Conservation (phyloP, 163 green algal genomes). For the Prototheca cutis region DNA sequence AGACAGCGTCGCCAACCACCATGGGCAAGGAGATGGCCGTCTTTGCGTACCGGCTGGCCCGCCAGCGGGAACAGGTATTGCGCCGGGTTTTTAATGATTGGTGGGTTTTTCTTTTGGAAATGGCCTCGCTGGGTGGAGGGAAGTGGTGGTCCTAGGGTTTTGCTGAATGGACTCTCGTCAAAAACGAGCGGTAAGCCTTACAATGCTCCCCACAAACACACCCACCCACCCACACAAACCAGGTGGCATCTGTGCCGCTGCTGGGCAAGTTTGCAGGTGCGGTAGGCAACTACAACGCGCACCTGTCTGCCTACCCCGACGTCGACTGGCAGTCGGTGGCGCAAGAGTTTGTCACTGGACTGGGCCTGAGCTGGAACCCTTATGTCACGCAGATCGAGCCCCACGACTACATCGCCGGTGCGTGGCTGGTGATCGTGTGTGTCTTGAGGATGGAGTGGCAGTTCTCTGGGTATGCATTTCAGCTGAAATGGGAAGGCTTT, state of each 20-base stretch:
- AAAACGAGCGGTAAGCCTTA: no score
- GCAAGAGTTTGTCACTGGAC: slow-evolving; percentile 52
- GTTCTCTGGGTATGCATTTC: no score
- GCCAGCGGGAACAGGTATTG: slow-evolving; percentile 44
- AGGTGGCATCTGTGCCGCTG: slow-evolving; percentile 50
- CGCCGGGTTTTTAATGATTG: no score
- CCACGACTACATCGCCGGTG: slow-evolving; percentile 93
- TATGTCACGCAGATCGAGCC: slow-evolving; percentile 96
- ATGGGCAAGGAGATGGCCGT: slow-evolving; percentile 98
- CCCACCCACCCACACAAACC: neutral
- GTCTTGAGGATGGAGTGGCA: no score
- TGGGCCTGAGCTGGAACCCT: slow-evolving; percentile 58
- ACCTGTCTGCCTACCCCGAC: slow-evolving; percentile 85
- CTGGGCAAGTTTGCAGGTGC: slow-evolving; percentile 94
- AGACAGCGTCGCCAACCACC: slow-evolving; percentile 93
- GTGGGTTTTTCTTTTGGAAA: no score
- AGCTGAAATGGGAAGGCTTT: no score
- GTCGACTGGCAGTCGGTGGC: slow-evolving; percentile 79
- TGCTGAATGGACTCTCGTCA: no score
- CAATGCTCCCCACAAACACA: no score
- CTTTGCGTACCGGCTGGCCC: slow-evolving; percentile 75
- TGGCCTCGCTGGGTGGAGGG: no score
- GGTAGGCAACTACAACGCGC: slow-evolving; percentile 98
- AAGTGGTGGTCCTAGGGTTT: no score
- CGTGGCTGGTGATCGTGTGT: no score